These are phyloP conservation scores for Quercus phellos DNA, from an alignment of 331 rosid species.

Conservation along the genomic window DNA sequence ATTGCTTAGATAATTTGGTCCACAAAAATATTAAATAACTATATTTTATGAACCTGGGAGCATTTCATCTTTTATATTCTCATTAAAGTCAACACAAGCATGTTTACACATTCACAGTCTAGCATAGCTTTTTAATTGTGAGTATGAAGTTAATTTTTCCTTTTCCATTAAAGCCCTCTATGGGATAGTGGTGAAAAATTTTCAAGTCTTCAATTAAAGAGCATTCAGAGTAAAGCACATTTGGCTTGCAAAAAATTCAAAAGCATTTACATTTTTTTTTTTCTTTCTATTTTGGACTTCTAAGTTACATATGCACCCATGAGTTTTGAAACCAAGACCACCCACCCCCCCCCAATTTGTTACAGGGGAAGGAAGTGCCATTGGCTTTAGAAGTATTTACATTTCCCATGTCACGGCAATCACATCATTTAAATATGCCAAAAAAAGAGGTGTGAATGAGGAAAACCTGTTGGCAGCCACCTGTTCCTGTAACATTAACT, in stretches of 20 bases:
- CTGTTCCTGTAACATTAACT: conserved; percentile 54
- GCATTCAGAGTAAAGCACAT: not conserved
- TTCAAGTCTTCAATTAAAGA: not conserved
- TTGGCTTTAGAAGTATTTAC: not conserved
- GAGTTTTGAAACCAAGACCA: not conserved
- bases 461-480: conserved; percentile 67
- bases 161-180: not conserved
- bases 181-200: not conserved
- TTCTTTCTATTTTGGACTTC: not conserved
- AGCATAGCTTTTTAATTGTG: not conserved
- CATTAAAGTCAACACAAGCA: not conserved
- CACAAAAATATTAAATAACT: not conserved
- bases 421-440: conserved; percentile 10
- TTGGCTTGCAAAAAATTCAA: not conserved
- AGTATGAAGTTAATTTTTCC: not conserved
- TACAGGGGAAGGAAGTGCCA: not conserved
- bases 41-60: not conserved
- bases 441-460: conserved; percentile 10
- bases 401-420: not conserved
- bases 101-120: not conserved
- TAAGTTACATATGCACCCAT: not conserved
- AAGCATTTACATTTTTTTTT: not conserved
- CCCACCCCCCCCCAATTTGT: not conserved
- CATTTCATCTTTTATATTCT: not conserved
- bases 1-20: not conserved